A percentile compares a stretch with the other conserved stretches of the same genome.
Conservation (phyloP, 108 stramenopile species). For the Hondaea fermentalgiana region DNA sequence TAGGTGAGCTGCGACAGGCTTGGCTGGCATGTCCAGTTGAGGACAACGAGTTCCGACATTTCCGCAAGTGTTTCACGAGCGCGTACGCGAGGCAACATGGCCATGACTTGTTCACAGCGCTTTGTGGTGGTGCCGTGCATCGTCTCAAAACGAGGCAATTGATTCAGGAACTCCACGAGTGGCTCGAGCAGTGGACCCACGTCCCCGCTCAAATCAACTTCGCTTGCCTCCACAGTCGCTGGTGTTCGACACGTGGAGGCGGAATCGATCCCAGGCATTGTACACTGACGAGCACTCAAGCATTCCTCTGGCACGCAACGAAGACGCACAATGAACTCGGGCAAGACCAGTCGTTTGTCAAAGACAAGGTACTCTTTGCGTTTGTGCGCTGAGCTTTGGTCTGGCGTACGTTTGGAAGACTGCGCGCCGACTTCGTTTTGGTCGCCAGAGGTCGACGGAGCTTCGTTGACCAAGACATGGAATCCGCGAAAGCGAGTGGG, state of each 20-base stretch:
- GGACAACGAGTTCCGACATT: not conserved
- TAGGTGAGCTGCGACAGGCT: not conserved
- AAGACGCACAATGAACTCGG: constrained; percentile 39
- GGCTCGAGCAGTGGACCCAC: not conserved
- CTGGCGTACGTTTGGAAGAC: too few relatives aligned
- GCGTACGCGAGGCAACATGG: not conserved
- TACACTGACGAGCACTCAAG: not conserved
- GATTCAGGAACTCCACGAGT: not conserved
- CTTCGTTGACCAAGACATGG: not conserved
- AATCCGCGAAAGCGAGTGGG: not conserved
- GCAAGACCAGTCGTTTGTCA: constrained; percentile 30
- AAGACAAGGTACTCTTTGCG: constrained; percentile 35
- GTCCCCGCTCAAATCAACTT: not conserved
- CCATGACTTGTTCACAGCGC: not conserved
- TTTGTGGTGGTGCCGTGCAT: not conserved
- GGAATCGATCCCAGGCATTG: not conserved
- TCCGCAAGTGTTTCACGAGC: not conserved
- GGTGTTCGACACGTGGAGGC: too few relatives aligned
- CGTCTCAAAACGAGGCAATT: not conserved
- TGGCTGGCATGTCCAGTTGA: not conserved
- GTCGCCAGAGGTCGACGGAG: not conserved
- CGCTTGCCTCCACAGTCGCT: too few relatives aligned
- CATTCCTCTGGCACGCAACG: not conserved
- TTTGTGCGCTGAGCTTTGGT: too few relatives aligned
- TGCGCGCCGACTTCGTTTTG: not conserved